Evolutionary conservation across 2,329 filamentous ascomycete genomes (phyloP).

Genomic region (Phoma sp.): DNA sequence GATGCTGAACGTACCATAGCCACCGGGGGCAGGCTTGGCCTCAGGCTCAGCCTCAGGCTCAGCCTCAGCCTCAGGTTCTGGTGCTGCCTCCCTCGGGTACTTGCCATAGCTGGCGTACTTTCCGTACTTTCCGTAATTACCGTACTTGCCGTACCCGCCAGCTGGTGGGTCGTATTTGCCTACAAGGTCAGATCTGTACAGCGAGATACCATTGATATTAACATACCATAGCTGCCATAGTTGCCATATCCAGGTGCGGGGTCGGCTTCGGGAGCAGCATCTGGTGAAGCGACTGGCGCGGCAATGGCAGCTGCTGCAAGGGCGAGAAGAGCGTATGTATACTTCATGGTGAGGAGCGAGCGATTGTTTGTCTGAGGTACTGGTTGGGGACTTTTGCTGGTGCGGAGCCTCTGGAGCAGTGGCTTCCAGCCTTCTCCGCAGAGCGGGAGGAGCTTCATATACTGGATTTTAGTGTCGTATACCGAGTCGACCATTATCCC

Average conservation of each 20-base stretch:
- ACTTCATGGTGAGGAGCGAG: constrained; percentile 30
- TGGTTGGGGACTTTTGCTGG: too few species aligned
- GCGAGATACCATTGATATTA: background rate
- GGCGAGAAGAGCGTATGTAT: constrained; percentile 27
- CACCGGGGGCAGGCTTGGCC: constrained; percentile 10
- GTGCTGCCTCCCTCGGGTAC: background rate
- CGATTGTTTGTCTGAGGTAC: too few species aligned
- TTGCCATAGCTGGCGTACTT: constrained; percentile 9
- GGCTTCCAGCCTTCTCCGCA: constrained; percentile 3
- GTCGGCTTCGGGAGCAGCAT: constrained; percentile 13
- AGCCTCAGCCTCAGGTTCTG: constrained; percentile 3
- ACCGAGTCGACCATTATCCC: background rate
- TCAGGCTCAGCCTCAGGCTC: constrained; percentile 5
- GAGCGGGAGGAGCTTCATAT: constrained; percentile 11
- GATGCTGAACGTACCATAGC: too few species aligned
- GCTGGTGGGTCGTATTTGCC: constrained; percentile 22
- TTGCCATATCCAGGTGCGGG: constrained; percentile 18
- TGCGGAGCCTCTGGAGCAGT: constrained; percentile 2
- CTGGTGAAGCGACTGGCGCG: constrained; percentile 22
- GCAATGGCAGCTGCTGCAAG: constrained; percentile 29
- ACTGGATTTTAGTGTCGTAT: background rate
- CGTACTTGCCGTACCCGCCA: constrained; percentile 24
- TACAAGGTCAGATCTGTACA: background rate
- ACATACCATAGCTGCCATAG: constrained; percentile 24
- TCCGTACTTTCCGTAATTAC: constrained; percentile 19